Conservation (phyloP, 2,329 filamentous ascomycete genomes). For the Trichoderma sp. region DNA sequence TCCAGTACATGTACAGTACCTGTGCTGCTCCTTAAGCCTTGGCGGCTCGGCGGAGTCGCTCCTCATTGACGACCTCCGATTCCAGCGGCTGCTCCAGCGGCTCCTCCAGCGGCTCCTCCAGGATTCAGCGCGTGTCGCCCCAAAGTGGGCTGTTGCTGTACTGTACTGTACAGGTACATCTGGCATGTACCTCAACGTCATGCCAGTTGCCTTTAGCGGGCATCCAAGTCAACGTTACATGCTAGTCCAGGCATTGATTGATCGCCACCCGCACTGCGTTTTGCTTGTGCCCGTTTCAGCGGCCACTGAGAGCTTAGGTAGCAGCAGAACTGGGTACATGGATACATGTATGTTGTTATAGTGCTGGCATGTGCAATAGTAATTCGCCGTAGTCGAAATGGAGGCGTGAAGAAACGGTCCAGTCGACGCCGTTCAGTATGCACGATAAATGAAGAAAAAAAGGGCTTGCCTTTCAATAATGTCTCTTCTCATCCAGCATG, state of each 20-base stretch:
- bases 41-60: background rate
- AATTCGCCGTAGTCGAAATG: background rate
- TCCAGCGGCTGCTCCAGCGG: background rate
- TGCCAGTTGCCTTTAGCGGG: background rate
- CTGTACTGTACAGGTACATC: background rate
- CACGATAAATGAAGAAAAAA: background rate
- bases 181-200: background rate
- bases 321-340: conserved; percentile 3
- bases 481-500: background rate
- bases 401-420: too few species aligned
- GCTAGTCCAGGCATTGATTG: background rate
- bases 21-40: background rate
- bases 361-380: background rate
- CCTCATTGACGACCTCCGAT: background rate
- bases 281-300: background rate
- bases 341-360: background rate
- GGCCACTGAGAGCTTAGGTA: background rate
- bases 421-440: background rate
- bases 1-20: background rate
- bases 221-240: conserved; percentile 14
- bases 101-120: background rate
- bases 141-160: background rate
- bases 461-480: background rate
- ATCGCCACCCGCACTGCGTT: conserved; percentile 7
- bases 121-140: background rate